Base-by-base conservation (phyloP, 108 stramenopile genomes). In the Chaetoceros muelleri region DNA sequence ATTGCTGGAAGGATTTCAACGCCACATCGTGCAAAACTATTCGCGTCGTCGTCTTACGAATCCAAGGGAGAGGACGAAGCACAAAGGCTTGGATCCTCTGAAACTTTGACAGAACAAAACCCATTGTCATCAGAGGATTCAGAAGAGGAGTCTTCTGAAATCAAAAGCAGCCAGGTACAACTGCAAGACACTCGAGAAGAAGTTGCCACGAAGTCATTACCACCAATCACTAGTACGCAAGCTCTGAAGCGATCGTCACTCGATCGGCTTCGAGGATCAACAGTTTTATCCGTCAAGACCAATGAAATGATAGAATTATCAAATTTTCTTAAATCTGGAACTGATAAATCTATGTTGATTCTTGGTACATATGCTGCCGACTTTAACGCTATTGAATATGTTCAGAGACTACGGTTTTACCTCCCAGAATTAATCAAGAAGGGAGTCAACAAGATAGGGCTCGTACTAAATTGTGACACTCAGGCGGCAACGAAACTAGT, bases 381-480 rank as follows among this genome's bases (percentile, higher is more conserved):
- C 52, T 94, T 94, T 53, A 94, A 94, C 62, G 85, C 85, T 2
- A 86, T 94, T 52, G 92, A 94, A 78, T 94, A 94, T 62, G 81
- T 69, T 17, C 91, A 93, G 46, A 70, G 86, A 44, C 71, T 93
- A 44, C 72, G 82, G 18, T 85, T 87, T 49, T 93, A 93, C 58
- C 52, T 82, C 27, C 87, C 87, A 1, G 73, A 73, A 52, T 75
- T 93, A 28, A 29, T 73, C 53, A 56, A 68, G 18, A 52, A 74
- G 48, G 80, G 80, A 1, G 71, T 87, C 30, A 57, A 46, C 19
- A 81, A 87, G 53, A 72, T 81, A 52, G 79, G 84, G 3, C 53
- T 87, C n/a, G 58, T 94, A 3, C 49, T 94, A 56, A 94, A 87
- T 46, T 82, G 76, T 29, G 71, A 83, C 53, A 58, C 78, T 0